phyloP scores from a whole-genome alignment of 208 protist genomes.

The Crithidia bombi region DNA sequence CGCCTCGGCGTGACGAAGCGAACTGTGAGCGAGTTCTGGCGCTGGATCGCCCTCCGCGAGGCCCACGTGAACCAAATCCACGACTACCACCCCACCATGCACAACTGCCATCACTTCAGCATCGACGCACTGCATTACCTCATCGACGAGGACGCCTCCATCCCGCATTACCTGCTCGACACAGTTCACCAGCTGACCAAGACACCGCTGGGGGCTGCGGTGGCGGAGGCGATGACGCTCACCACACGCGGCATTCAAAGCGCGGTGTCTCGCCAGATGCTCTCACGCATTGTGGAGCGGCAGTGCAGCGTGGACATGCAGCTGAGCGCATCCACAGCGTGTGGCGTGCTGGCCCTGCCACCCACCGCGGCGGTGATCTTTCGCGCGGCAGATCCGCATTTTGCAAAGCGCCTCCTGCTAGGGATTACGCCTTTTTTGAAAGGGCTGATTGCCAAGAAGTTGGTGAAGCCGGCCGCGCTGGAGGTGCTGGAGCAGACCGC shows the following conservation, averaged over 20 bases:
- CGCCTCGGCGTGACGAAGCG: slow-evolving; percentile 56
- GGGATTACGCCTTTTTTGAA: slow-evolving; percentile 50
- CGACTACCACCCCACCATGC: slow-evolving; percentile 86
- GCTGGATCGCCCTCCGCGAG: slow-evolving; percentile 50
- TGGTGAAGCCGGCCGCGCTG: slow-evolving; percentile 36
- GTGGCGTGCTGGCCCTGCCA: slow-evolving; percentile 50
- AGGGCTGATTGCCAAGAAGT: slow-evolving; percentile 38
- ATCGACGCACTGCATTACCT: slow-evolving; percentile 72
- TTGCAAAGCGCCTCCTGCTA: slow-evolving; percentile 31
- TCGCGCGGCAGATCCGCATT: slow-evolving; percentile 34
- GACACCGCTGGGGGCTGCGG: slow-evolving; percentile 48
- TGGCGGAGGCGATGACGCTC: slow-evolving; percentile 45
- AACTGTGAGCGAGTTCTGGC: slow-evolving; percentile 54
- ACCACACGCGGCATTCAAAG: slow-evolving; percentile 58
- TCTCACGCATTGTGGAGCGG: slow-evolving; percentile 43
- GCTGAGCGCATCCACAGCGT: slow-evolving; percentile 37
- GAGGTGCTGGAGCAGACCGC: slow-evolving; percentile 29
- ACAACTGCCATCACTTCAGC: slow-evolving; percentile 95
- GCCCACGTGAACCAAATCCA: slow-evolving; percentile 45
- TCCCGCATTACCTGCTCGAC: slow-evolving; percentile 54
- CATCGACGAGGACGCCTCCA: slow-evolving; percentile 30
- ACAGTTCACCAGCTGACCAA: slow-evolving; percentile 48
- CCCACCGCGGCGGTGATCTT: slow-evolving; percentile 65
- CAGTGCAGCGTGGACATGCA: slow-evolving; percentile 45
- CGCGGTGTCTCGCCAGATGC: slow-evolving; percentile 35